Evolutionary conservation across 176 grass and related monocot species (phyloP).

Genomic region (Avena atlantica): DNA sequence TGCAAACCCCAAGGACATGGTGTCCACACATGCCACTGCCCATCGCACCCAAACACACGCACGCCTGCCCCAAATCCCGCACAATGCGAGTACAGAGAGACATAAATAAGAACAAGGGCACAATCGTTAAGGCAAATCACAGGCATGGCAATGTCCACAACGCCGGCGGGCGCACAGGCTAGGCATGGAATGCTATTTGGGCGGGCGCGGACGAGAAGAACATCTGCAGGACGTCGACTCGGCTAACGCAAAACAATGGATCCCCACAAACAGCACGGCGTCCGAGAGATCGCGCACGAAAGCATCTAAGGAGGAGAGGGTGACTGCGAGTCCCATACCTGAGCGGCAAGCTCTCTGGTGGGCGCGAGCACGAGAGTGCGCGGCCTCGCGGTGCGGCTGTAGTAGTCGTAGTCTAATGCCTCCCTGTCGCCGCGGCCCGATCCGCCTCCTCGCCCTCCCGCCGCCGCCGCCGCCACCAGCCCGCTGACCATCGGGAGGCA

Average conservation of each 20-base stretch:
- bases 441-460: not conserved
- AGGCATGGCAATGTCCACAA: not conserved
- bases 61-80: not conserved
- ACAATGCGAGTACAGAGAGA: not conserved
- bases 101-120: not conserved
- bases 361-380: slow-evolving; percentile 73
- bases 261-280: no score
- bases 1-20: not conserved
- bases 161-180: no score
- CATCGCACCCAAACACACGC: not conserved
- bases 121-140: not conserved
- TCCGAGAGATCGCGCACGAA: not conserved
- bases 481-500: slow-evolving; percentile 73
- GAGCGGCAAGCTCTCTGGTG: slow-evolving; percentile 73
- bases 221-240: not conserved
- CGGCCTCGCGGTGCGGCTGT: slow-evolving; percentile 41
- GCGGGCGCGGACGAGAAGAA: not conserved
- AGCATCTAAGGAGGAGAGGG: not conserved
- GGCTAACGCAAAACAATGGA: not conserved
- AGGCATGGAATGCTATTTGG: not conserved
- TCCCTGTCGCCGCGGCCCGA: not conserved
- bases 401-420: not conserved
- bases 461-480: not conserved
- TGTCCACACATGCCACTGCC: not conserved
- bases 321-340: slow-evolving; percentile 45